Conservation (phyloP, 192 early-diverging fungal species). For the Backusella australiensis region DNA sequence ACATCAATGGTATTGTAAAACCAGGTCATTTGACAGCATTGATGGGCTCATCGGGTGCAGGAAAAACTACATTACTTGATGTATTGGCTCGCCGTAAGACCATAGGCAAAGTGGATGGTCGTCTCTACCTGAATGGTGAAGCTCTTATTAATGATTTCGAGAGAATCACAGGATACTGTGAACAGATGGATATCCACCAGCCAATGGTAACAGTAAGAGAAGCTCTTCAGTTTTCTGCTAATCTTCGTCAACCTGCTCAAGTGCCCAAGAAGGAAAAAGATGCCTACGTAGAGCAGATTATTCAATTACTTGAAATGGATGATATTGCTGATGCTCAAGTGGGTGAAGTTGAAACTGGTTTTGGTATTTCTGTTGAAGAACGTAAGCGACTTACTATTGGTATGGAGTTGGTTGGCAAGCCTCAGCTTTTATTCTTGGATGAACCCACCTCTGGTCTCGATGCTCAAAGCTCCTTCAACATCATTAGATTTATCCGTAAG, state of each 20-base stretch:
- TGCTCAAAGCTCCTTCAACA: slow-evolving; percentile 74
- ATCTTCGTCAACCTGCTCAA: slow-evolving; percentile 64
- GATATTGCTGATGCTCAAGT: slow-evolving; percentile 70
- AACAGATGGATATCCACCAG: slow-evolving; percentile 82
- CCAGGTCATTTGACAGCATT: slow-evolving; percentile 75
- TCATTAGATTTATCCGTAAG: slow-evolving; percentile 69
- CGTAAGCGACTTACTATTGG: slow-evolving; percentile 86
- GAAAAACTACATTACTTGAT: slow-evolving; percentile 78
- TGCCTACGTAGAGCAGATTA: slow-evolving; percentile 73
- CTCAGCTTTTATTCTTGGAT: slow-evolving; percentile 80
- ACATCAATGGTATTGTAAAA: slow-evolving; percentile 66
- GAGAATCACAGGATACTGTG: slow-evolving; percentile 75
- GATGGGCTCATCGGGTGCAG: slow-evolving; percentile 76
- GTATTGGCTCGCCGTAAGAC: slow-evolving; percentile 76
- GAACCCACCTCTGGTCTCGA: slow-evolving; percentile 89
- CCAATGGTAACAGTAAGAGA: slow-evolving; percentile 76
- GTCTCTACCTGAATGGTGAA: slow-evolving; percentile 63
- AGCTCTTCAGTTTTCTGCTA: slow-evolving; percentile 71
- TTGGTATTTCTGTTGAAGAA: slow-evolving; percentile 87
- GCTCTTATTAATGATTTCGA: slow-evolving; percentile 63
- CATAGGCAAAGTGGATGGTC: slow-evolving; percentile 57
- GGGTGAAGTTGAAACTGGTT: slow-evolving; percentile 62
- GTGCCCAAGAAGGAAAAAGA: slow-evolving; percentile 64
- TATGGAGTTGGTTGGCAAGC: slow-evolving; percentile 77
- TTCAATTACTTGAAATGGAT: slow-evolving; percentile 71